Conservation (phyloP, 768 basidiomycete genomes). For the Collybia sp. region DNA sequence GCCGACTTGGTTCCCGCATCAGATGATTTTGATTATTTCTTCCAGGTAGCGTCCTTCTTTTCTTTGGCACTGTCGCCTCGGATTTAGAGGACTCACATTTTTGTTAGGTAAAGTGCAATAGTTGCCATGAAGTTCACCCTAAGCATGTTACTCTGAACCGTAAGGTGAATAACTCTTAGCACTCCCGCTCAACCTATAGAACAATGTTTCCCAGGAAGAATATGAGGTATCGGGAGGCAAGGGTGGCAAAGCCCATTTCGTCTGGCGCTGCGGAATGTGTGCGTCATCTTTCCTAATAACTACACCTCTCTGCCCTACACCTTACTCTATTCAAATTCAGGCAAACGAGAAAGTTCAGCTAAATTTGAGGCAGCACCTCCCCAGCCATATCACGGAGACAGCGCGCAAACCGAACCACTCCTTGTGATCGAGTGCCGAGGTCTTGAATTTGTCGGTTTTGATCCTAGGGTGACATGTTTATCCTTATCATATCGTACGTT, state of each 20-base stretch:
- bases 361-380: constrained; percentile 59
- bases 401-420: constrained; percentile 59
- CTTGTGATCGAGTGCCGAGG: constrained; percentile 82
- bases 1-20: constrained; percentile 62
- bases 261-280: constrained; percentile 77
- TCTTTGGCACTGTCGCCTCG: neutral
- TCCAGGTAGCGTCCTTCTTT: constrained; percentile 51
- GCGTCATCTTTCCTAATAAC: constrained; percentile 8
- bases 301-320: neutral
- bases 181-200: constrained; percentile 1
- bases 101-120: constrained; percentile 67
- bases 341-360: constrained; percentile 78
- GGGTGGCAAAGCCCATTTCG: constrained; percentile 68
- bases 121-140: constrained; percentile 73
- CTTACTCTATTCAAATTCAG: constrained; percentile 17
- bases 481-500: neutral
- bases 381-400: constrained; percentile 55
- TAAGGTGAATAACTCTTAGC: constrained; percentile 31
- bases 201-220: constrained; percentile 47
- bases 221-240: constrained; percentile 62
- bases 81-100: neutral
- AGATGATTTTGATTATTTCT: constrained; percentile 76
- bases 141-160: constrained; percentile 73
- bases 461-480: constrained; percentile 51
- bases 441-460: constrained; percentile 76